These are phyloP conservation scores for Leptographium flavum DNA, from an alignment of 2,329 filamentous ascomycete genomes.

Conservation along the genomic window DNA sequence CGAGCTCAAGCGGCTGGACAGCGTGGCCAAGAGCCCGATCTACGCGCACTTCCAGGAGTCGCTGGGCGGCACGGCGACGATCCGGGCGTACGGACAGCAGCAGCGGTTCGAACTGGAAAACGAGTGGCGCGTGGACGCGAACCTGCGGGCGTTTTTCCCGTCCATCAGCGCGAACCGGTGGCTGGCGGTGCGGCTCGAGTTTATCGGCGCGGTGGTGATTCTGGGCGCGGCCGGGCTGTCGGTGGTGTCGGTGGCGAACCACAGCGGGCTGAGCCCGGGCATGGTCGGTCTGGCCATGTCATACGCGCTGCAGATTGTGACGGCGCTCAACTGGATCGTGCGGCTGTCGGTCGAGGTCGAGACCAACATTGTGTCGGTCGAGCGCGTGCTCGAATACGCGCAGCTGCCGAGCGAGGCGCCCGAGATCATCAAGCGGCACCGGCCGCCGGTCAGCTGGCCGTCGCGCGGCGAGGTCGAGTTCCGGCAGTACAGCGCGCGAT, in stretches of 20 bases:
- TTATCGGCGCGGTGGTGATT: slow-evolving; percentile 90
- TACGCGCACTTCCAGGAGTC: slow-evolving; percentile 98
- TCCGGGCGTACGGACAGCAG: slow-evolving; percentile 86
- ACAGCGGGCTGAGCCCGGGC: slow-evolving; percentile 51
- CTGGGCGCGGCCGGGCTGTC: slow-evolving; percentile 70
- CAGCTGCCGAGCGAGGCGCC: slow-evolving; percentile 83
- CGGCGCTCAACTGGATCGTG: slow-evolving; percentile 97
- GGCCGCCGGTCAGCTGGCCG: slow-evolving; percentile 85
- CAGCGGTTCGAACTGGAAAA: slow-evolving; percentile 82
- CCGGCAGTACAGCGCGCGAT: slow-evolving; percentile 86
- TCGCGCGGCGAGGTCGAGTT: slow-evolving; percentile 78
- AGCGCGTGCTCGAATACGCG: slow-evolving; percentile 93
- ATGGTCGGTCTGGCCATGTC: slow-evolving; percentile 90
- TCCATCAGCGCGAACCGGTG: slow-evolving; percentile 90
- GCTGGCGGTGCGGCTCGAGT: slow-evolving; percentile 88
- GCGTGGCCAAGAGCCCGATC: slow-evolving; percentile 87
- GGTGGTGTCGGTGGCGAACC: slow-evolving; percentile 62
- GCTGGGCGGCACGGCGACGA: slow-evolving; percentile 83
- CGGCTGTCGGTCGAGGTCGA: slow-evolving; percentile 98
- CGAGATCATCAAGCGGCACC: slow-evolving; percentile 77
- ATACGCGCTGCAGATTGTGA: slow-evolving; percentile 92
- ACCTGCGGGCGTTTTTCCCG: slow-evolving; percentile 86
- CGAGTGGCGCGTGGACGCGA: slow-evolving; percentile 93
- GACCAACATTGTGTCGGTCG: slow-evolving; percentile 98
- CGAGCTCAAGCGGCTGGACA: slow-evolving; percentile 91